Evolutionary conservation across 2,329 filamentous ascomycete species (phyloP), one percentile per base, ranked within the genome.

Genomic region (Fusarium scirpi): DNA sequence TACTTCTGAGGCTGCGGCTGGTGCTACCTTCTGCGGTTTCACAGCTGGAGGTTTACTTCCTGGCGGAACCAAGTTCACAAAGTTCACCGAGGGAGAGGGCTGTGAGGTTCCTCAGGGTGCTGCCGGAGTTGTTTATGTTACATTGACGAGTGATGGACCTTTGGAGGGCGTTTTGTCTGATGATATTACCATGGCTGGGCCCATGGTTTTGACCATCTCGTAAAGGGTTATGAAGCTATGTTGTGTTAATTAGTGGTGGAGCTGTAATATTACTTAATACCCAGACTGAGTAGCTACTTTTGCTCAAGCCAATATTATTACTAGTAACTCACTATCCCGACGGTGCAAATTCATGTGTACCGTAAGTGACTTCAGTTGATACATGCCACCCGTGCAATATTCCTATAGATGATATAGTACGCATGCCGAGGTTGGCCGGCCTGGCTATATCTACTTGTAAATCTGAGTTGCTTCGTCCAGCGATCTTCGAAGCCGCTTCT

Each of bases 71-170:
- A 82, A 83, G 58, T 93, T 92, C 79, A 83, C 85, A 1, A 69
- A 83, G 27, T 89, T 92, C 76, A 81, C 83, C 43, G 75, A 78
- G 56, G 80, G 83, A 44, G 82, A 82, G 6, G 84, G 83, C 44
- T 93, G 91, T 78, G 80, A 82, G 47, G 85, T 92, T 27, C 91
- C 91, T 16, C 84, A 87, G 74, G 85, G 85, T 75, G 80, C 92
- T 45, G 82, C 84, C 11, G 91, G 91, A 48, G 83, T 92, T 69
- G 87, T 88, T 52, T 93, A 92, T 80, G 85, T 93, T 74, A 89
- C 89, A 74, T 83, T 93, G 71, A 87, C 90, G 58, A 91, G 78
- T 74, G 76, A 77, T 30, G 83, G 80, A 3, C 87, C 87, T 20
- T 76, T 84, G 30, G 81, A 80, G 24, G 87, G 86, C 38, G 78